phyloP scores from a whole-genome alignment of 2,329 filamentous ascomycete species.

The Verruconis gallopava region DNA sequence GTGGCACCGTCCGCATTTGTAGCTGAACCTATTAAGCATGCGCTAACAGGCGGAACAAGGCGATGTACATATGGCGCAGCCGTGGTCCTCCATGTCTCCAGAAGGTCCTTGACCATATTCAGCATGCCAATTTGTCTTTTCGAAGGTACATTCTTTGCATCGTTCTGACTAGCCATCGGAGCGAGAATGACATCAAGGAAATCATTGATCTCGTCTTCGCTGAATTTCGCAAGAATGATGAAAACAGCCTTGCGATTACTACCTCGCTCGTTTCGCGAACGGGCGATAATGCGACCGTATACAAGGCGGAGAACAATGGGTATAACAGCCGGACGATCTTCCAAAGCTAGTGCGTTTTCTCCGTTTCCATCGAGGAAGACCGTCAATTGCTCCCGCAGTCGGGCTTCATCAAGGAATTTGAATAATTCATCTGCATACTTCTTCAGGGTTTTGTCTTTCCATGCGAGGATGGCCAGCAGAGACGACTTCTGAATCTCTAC shows the following conservation, averaged over 20 bases:
- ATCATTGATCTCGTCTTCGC: constrained; percentile 57
- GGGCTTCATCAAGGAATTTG: constrained; percentile 76
- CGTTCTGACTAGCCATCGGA: constrained; percentile 45
- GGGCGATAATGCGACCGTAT: constrained; percentile 79
- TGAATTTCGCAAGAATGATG: constrained; percentile 66
- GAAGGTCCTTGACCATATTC: constrained; percentile 80
- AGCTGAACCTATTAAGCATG: constrained; percentile 63
- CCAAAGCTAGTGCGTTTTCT: constrained; percentile 52
- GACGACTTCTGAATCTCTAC: constrained; percentile 76
- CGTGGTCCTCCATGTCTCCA: constrained; percentile 68
- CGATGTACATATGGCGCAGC: constrained; percentile 54
- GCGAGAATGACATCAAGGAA: constrained; percentile 78
- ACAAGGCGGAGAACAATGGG: constrained; percentile 76
- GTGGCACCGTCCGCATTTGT: neutral
- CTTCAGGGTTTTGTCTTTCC: constrained; percentile 67
- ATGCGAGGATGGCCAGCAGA: constrained; percentile 72
- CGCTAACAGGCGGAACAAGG: constrained; percentile 65
- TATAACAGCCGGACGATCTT: constrained; percentile 63
- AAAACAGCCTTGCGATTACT: constrained; percentile 62
- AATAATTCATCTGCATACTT: constrained; percentile 76
- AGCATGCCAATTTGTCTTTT: constrained; percentile 83
- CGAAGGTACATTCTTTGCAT: constrained; percentile 46
- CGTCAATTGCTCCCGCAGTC: constrained; percentile 88
- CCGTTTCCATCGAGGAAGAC: constrained; percentile 60
- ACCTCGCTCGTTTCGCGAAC: constrained; percentile 59